Evolutionary conservation across 352 stramenopile genomes (phyloP).

Genomic region (Phytopythium mirpurense): DNA sequence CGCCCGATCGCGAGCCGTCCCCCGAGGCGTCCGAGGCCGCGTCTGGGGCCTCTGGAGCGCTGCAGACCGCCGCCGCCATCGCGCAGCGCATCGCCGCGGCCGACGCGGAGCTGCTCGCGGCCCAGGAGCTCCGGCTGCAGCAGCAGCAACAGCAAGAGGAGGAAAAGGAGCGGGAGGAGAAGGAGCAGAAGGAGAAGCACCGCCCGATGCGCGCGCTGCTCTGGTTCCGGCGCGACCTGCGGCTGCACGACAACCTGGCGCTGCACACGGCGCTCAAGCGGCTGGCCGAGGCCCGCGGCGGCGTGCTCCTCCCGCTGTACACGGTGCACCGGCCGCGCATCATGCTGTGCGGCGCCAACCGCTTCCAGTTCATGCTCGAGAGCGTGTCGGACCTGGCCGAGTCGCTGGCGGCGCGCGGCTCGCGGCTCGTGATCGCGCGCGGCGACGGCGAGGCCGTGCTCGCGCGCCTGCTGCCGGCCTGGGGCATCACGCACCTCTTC

Average conservation of each 20-base stretch:
- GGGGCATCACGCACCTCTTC: constrained; percentile 86
- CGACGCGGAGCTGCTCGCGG: constrained; percentile 5
- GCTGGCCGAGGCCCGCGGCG: constrained; percentile 1
- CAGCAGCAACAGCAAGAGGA: constrained; percentile 3
- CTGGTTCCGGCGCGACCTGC: constrained; percentile 96
- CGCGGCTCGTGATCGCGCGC: constrained; percentile 63
- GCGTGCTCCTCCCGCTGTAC: constrained; percentile 83
- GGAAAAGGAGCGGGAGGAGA: neutral
- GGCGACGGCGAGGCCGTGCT: constrained; percentile 82
- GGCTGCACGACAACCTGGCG: constrained; percentile 95
- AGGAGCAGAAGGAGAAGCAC: constrained; percentile 2
- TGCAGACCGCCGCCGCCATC: neutral
- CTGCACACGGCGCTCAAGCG: constrained; percentile 64
- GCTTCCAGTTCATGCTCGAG: constrained; percentile 93
- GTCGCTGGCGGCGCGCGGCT: constrained; percentile 52
- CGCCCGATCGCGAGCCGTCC: neutral
- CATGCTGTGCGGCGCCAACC: constrained; percentile 72
- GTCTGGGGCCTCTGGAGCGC: neutral
- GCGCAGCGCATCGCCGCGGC: constrained; percentile 3
- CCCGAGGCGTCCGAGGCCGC: neutral
- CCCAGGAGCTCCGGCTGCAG: neutral
- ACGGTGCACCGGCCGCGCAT: constrained; percentile 86
- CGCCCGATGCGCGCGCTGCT: constrained; percentile 45
- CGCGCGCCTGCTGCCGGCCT: constrained; percentile 72
- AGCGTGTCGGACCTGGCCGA: constrained; percentile 83